Evolutionary conservation across 352 stramenopile genomes (phyloP), one percentile per base, ranked within the genome.

Genomic region (Halophytophthora polymorphica): DNA sequence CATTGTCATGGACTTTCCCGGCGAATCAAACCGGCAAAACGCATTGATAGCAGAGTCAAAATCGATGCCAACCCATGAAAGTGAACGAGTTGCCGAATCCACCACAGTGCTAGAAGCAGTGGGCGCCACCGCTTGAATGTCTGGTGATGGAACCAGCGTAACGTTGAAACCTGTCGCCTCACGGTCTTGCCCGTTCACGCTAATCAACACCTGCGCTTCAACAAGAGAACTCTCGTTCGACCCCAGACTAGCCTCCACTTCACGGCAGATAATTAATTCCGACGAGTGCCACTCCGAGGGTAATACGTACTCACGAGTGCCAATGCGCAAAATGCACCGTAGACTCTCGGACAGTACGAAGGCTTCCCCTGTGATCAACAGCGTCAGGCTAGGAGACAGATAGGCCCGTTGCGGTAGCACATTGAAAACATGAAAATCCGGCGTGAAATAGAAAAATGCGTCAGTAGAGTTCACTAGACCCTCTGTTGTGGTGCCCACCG

Each of bases 11-110:
- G 56, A 56, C n/a, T 61, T 60, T 0, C 37, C 21, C 3, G 37
- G 31, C 8, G 63, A 54, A 11, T 72, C 46, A 47, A 83, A 83
- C 1, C 58, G 69, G 36, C 77, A 89, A 14, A 61, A n/a, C 0
- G 79, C 36, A 4, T 58, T 45, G 10, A 63, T 46, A 6, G 51
- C 43, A 17, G 44, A 1, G 36, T 77, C 58, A 53, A 86, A 89
- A 62, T 81, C 45, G 29, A 63, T 60, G 1, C 77, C 77, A 29
- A 39, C 37, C 4, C 84, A 48, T 0, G 46, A 50, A 12, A 81
- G 39, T 1, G 38, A 50, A 22, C 17, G 39, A 5, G 53, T 37
- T 3, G 34, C 18, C 6, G 12, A 58, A 13, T 37, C 25, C 7
- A 17, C 19, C 7, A 1, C 42, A 15, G 3, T 19, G 11, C 23